Evolutionary conservation across 2,329 filamentous ascomycete genomes (phyloP).

Genomic region (Talaromyces amestolkiae): DNA sequence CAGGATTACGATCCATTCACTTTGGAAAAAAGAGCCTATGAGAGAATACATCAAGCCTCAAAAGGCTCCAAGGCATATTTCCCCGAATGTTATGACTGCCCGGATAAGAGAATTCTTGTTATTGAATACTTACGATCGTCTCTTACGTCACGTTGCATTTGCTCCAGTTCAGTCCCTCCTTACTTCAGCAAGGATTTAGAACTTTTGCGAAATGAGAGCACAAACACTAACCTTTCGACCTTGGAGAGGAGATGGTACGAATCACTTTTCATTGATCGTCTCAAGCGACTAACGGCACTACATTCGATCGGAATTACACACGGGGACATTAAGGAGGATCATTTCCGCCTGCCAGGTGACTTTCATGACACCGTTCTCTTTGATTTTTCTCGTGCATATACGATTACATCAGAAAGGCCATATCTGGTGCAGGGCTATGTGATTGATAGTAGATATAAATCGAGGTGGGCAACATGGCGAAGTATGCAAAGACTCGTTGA

Average conservation of each 20-base stretch:
- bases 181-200: conserved; percentile 3
- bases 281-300: conserved; percentile 18
- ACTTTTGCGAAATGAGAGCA: neutral
- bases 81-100: neutral
- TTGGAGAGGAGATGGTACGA: conserved; percentile 21
- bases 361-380: conserved; percentile 23
- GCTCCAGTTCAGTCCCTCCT: conserved; percentile 9
- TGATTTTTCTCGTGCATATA: conserved; percentile 21
- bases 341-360: conserved; percentile 21
- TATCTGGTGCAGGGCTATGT: conserved; percentile 5
- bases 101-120: conserved; percentile 1
- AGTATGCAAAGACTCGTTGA: conserved; percentile 2
- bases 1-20: conserved; percentile 8
- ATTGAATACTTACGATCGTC: conserved; percentile 2
- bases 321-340: conserved; percentile 21
- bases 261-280: conserved; percentile 19
- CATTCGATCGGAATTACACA: conserved; percentile 21
- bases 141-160: conserved; percentile 5
- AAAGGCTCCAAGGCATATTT: conserved; percentile 3
- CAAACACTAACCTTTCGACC: neutral
- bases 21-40: conserved; percentile 9
- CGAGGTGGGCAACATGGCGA: conserved; percentile 10
- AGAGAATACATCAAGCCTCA: neutral
- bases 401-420: conserved; percentile 10
- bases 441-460: conserved; percentile 6